These are phyloP conservation scores for Fraxinus platypoda DNA, from an alignment of 305 asterid genomes.

Conservation along the genomic window DNA sequence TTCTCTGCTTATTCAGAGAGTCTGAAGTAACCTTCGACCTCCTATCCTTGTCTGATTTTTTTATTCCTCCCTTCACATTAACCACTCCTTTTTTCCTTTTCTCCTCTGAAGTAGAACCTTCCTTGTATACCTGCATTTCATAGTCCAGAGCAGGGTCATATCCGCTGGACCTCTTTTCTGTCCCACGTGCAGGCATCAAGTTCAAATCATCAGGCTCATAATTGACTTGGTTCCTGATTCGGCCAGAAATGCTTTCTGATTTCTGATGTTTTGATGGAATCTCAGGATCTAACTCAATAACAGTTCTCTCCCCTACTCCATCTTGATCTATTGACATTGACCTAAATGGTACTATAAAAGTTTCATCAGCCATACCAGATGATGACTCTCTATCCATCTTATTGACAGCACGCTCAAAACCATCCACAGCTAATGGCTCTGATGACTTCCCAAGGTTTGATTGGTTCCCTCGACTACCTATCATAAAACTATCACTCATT, in stretches of 20 bases:
- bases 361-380: conserved; percentile 61
- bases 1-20: conserved; percentile 54
- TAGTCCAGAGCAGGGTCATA: conserved; percentile 73
- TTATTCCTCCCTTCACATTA: conserved; percentile 44
- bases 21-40: conserved; percentile 53
- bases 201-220: conserved; percentile 85
- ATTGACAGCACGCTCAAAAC: conserved; percentile 37
- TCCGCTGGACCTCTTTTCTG: conserved; percentile 51
- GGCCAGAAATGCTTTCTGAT: conserved; percentile 40
- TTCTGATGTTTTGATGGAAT: conserved; percentile 51
- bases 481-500: conserved; percentile 57
- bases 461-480: conserved; percentile 43
- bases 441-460: conserved; percentile 44
- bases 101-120: conserved; percentile 35
- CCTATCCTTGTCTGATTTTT: conserved; percentile 56
- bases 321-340: conserved; percentile 59
- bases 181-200: conserved; percentile 78
- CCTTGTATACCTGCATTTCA: conserved; percentile 69
- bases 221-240: conserved; percentile 38
- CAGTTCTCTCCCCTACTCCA: conserved; percentile 50
- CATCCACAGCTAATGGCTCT: conserved; percentile 48
- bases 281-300: conserved; percentile 74
- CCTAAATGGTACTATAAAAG: conserved; percentile 73
- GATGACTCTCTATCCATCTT: conserved; percentile 49
- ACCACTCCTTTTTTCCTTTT: conserved; percentile 42